Evolutionary conservation across 768 basidiomycete species (phyloP), one percentile per base, ranked within the genome.

Genomic region (Pleurotus djamor): DNA sequence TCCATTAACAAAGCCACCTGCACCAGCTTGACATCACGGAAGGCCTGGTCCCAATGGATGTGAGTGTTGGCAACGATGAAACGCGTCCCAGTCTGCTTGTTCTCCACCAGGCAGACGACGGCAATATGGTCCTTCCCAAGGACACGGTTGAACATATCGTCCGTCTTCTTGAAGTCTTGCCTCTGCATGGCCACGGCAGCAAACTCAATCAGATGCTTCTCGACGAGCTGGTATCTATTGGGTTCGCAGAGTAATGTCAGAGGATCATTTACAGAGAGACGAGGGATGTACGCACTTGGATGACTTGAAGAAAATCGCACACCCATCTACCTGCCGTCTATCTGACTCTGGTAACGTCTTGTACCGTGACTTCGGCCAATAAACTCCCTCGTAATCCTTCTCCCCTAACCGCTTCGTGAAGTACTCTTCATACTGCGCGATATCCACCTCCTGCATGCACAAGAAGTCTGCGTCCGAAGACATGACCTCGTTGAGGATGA

Each of bases 121-220:
- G 94, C 94, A 63, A 98, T 92, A 68, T 98, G 86, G 73, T 98
- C 96, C 71, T 94, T 92, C 62, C 91, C 90, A 65, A 98, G 83
- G 57, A 98, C 94, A 35, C 97, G 94, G 69, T 98, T 98, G 83
- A 98, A 98, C 95, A 98, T 96, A 77, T 98, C 96, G 68, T 98
- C 95, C 14, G 94, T 96, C 76, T 95, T 94, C 80, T 94, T 94
- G 77, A 95, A 94, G 71, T 96, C 94, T 52, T 89, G 85, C 32
- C 94, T 86, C 66, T 94, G 91, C 84, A 98, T 90, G 16, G 96
- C 96, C 62, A 95, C 82, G 37, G 91, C 83, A 69, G 89, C 92
- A 77, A 96, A 99, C 72, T 98, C 97, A 68, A 98, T 82, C 43
- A 95, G 84, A 56, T 95, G 89, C 65, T 91, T 92, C 77, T 98